Evolutionary conservation across 2,329 filamentous ascomycete species (phyloP).

Genomic region (Hirsutella thompsonii): DNA sequence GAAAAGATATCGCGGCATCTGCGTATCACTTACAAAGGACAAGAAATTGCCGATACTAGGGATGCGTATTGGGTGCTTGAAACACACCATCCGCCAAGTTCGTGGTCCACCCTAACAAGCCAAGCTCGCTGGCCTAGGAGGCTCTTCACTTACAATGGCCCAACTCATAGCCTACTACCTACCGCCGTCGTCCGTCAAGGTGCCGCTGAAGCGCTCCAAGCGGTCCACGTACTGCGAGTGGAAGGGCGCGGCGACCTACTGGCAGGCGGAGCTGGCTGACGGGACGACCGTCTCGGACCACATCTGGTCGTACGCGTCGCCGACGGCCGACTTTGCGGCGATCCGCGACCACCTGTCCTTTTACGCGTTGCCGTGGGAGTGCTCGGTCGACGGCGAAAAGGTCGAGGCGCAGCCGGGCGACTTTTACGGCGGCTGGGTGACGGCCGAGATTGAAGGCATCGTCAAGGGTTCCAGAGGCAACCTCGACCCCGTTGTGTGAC

Average conservation of each 20-base stretch:
- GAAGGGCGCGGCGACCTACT: slow-evolving; percentile 49
- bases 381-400: slow-evolving; percentile 46
- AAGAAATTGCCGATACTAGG: slow-evolving; percentile 43
- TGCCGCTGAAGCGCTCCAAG: slow-evolving; percentile 31
- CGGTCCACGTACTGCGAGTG: slow-evolving; percentile 42
- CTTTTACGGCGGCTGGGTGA: slow-evolving; percentile 54
- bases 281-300: slow-evolving; percentile 32
- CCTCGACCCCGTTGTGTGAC: slow-evolving; percentile 20
- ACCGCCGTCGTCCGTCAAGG: slow-evolving; percentile 33
- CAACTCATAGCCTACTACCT: slow-evolving; percentile 52
- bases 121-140: too few relatives aligned
- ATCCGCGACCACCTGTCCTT: slow-evolving; percentile 46
- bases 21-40: slow-evolving; percentile 40
- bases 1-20: slow-evolving; percentile 41
- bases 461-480: slow-evolving; percentile 29
- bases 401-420: slow-evolving; percentile 47
- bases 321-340: slow-evolving; percentile 34
- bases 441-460: slow-evolving; percentile 42
- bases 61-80: slow-evolving; percentile 50
- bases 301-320: slow-evolving; percentile 46
- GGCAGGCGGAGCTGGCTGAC: slow-evolving; percentile 29
- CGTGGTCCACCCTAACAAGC: slow-evolving; percentile 7
- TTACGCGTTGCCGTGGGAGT: slow-evolving; percentile 49
- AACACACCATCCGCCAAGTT: slow-evolving; percentile 49
- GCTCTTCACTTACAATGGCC: too few relatives aligned